Conservation (phyloP, 1,284 basidiomycete genomes). For the Sanghuangporus baumii region DNA sequence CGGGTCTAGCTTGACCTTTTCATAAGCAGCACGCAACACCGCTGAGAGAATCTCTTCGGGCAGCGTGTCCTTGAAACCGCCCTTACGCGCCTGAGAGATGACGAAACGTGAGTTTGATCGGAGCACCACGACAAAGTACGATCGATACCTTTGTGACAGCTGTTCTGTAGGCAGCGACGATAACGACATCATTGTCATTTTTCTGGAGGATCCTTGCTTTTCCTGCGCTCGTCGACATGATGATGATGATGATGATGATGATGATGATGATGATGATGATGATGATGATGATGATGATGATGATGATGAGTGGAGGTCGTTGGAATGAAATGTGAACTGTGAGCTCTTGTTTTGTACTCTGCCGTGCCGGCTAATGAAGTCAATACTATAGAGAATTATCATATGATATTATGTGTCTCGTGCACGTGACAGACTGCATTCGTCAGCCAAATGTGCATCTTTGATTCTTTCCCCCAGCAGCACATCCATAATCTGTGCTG, state of each 20-base stretch:
- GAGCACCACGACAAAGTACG: neutral
- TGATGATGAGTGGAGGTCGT: constrained; percentile 15
- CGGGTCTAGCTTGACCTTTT: constrained; percentile 66
- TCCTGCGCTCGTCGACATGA: constrained; percentile 28
- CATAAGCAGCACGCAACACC: constrained; percentile 72
- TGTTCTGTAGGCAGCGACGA: constrained; percentile 83
- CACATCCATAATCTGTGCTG: too few species aligned
- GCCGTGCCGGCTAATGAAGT: too few species aligned
- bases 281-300: constrained; percentile 20
- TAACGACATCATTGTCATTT: constrained; percentile 82
- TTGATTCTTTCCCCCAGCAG: too few species aligned
- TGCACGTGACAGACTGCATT: too few species aligned
- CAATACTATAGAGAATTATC: too few species aligned
- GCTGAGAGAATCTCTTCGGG: constrained; percentile 88
- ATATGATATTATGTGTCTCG: too few species aligned
- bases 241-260: constrained; percentile 21
- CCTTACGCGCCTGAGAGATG: constrained; percentile 67
- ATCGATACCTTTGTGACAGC: constrained; percentile 77
- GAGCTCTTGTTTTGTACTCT: neutral
- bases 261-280: constrained; percentile 23
- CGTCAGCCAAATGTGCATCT: too few species aligned
- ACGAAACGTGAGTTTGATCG: neutral
- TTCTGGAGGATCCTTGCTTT: constrained; percentile 49
- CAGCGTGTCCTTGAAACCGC: constrained; percentile 90
- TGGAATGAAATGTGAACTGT: neutral